These are phyloP conservation scores for Heterobasidion occidentale DNA, from an alignment of 1,284 basidiomycete species.

Conservation along the genomic window DNA sequence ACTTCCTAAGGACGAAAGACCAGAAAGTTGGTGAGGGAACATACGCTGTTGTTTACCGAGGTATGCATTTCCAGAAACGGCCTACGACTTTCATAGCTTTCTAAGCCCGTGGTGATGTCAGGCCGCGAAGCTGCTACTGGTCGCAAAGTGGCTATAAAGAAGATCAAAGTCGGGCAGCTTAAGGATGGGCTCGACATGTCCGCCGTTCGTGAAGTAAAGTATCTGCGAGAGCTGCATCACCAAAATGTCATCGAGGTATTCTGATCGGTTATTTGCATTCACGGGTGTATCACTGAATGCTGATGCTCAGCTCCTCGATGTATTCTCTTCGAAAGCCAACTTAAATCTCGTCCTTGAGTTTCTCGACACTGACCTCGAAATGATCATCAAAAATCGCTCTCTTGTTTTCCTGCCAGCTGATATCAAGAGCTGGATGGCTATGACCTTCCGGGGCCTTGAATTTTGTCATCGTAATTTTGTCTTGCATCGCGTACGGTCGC, in stretches of 20 bases:
- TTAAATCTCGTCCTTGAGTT: conserved; percentile 98
- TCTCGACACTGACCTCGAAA: conserved; percentile 95
- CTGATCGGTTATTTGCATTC: background rate
- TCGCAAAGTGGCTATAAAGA: conserved; percentile 92
- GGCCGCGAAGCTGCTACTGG: conserved; percentile 65
- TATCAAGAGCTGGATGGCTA: conserved; percentile 99
- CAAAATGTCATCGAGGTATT: conserved; percentile 89
- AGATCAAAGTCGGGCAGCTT: conserved; percentile 95
- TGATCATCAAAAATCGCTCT: conserved; percentile 89
- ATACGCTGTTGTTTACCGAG: conserved; percentile 95
- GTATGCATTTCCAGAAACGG: conserved; percentile 29
- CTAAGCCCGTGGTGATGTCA: conserved; percentile 17
- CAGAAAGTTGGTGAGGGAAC: conserved; percentile 93
- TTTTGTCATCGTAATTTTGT: conserved; percentile 96
- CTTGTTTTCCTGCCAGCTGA: conserved; percentile 92
- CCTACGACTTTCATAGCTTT: background rate
- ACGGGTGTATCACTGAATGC: background rate
- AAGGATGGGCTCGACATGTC: conserved; percentile 99
- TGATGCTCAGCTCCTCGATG: conserved; percentile 75
- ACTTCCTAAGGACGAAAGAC: conserved; percentile 63
- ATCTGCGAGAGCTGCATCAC: conserved; percentile 89
- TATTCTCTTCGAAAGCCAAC: conserved; percentile 95
- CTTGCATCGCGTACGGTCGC: conserved; percentile 75
- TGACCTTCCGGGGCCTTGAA: conserved; percentile 94
- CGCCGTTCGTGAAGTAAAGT: conserved; percentile 97